These are phyloP conservation scores for Carex sylvatica DNA, from an alignment of 202 grass and related monocot species.

Conservation along the genomic window DNA sequence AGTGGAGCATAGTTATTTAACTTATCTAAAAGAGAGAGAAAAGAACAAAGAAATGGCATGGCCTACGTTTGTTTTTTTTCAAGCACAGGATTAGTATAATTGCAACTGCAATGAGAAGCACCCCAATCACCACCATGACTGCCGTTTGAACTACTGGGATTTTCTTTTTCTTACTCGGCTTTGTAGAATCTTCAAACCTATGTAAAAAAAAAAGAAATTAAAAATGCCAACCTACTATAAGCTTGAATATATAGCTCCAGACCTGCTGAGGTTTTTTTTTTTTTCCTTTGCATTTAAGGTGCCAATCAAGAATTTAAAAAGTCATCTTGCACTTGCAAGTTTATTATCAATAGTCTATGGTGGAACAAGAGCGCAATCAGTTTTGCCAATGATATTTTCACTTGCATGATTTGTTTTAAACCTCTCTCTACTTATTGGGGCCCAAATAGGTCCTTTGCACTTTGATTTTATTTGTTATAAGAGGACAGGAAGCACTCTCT, in stretches of 20 bases:
- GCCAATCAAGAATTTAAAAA: neutral
- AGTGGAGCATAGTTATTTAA: neutral
- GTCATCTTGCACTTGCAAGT: neutral
- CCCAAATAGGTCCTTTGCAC: neutral
- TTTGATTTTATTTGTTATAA: neutral
- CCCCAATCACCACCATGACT: too few species aligned
- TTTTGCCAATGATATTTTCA: neutral
- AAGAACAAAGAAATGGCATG: too few species aligned
- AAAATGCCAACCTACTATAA: neutral
- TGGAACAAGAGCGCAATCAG: neutral
- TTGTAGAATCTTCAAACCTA: neutral
- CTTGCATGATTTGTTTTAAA: neutral
- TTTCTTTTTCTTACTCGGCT: constrained; percentile 2
- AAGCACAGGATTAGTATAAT: neutral
- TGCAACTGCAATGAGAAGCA: neutral
- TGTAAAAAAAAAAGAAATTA: neutral
- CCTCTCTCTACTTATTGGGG: neutral
- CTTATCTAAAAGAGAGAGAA: too few species aligned
- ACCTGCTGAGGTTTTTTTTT: neutral
- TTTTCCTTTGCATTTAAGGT: neutral
- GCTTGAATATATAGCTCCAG: neutral
- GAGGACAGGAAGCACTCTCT: neutral
- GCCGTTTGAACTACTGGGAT: neutral
- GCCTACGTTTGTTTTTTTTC: neutral
- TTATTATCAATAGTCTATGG: neutral